Conservation (phyloP, 805 yeast genomes). For the Suhomyces faveliae region DNA sequence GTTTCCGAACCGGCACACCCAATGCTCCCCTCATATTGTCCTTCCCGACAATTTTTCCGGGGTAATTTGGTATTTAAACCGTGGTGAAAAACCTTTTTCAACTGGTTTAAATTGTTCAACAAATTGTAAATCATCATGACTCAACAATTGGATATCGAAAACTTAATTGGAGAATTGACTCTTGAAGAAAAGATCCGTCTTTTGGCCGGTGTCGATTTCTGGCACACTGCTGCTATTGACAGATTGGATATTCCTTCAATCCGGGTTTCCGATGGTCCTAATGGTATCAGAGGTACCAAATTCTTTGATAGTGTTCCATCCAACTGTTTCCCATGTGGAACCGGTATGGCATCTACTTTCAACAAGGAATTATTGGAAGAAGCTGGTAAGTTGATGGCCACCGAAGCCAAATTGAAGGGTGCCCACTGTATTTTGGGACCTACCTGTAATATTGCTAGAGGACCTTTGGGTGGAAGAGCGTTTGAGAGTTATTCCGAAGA, state of each 20-base stretch:
- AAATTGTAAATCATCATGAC: not conserved
- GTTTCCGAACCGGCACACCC: no score
- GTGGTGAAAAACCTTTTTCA: no score
- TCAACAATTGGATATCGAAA: conserved; percentile 27
- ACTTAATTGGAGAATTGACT: conserved; percentile 29
- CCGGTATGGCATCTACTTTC: conserved; percentile 58
- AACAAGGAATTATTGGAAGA: conserved; percentile 47
- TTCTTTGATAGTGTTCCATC: conserved; percentile 53
- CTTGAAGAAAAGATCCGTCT: conserved; percentile 35
- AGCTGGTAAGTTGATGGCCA: conserved; percentile 53
- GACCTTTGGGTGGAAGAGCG: conserved; percentile 61
- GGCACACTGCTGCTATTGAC: conserved; percentile 15
- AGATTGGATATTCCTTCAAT: conserved; percentile 16
- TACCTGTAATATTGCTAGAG: conserved; percentile 49
- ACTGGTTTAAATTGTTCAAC: no score
- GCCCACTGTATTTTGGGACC: conserved; percentile 53
- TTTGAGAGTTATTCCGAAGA: conserved; percentile 65
- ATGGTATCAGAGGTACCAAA: conserved; percentile 59
- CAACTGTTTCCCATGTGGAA: conserved; percentile 61
- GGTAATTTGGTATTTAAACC: no score
- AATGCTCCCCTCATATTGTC: no score
- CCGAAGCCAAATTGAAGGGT: conserved; percentile 53
- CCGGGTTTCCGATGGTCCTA: conserved; percentile 54
- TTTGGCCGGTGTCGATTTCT: conserved; percentile 29
- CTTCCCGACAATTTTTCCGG: no score